phyloP scores from a whole-genome alignment of 371 early-diverging fungal species.

The Fennellomyces sp. region DNA sequence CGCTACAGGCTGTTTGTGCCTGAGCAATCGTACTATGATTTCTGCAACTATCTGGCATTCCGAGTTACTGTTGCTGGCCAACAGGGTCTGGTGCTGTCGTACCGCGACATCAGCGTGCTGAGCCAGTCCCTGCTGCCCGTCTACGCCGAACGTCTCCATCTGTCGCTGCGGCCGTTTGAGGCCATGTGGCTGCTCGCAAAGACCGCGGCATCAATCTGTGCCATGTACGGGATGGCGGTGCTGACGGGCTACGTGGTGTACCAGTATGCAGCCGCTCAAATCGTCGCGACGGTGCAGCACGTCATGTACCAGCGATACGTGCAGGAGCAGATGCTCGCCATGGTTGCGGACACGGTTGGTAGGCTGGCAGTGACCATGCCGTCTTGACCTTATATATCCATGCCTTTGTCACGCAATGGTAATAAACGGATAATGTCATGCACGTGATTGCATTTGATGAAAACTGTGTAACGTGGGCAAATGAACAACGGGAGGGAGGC shows the following conservation, averaged over 20 bases:
- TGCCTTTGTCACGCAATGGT: not conserved
- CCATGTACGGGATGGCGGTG: constrained; percentile 28
- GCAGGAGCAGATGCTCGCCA: constrained; percentile 16
- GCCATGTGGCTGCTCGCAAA: constrained; percentile 39
- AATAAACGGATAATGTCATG: too few species aligned
- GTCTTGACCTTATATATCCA: not conserved
- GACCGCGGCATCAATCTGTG: constrained; percentile 25
- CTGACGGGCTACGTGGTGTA: constrained; percentile 11
- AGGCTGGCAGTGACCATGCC: not conserved
- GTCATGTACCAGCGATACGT: constrained; percentile 6
- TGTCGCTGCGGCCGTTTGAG: constrained; percentile 40
- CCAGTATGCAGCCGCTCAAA: constrained; percentile 5
- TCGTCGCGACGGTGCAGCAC: not conserved
- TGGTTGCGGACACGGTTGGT: constrained; percentile 6
- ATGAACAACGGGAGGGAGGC: too few species aligned
- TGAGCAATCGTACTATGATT: constrained; percentile 46
- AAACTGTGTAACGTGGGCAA: too few species aligned
- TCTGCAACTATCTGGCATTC: constrained; percentile 53
- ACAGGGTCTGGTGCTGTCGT: constrained; percentile 49
- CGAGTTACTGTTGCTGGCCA: constrained; percentile 31
- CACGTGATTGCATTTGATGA: too few species aligned
- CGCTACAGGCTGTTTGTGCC: constrained; percentile 46
- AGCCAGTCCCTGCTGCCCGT: constrained; percentile 44
- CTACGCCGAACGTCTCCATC: constrained; percentile 49
- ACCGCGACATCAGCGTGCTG: constrained; percentile 52